Base-by-base conservation (phyloP, 768 basidiomycete genomes). In the Sporobolomyces phaffii region DNA sequence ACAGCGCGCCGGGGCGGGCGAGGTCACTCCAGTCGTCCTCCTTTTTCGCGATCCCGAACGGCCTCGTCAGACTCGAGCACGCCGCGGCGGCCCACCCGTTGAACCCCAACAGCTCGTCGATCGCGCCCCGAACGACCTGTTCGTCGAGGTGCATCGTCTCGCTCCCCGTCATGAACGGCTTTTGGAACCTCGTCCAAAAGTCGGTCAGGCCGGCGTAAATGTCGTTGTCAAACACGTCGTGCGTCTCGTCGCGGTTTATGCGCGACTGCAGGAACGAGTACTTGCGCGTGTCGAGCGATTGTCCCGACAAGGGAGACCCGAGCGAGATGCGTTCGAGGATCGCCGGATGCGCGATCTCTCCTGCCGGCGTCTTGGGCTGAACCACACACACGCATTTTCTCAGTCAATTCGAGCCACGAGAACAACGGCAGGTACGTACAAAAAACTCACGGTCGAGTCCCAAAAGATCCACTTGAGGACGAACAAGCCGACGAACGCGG, bases 41-140 rank as follows among this genome's bases (percentile, higher is more conserved):
- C 51, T 62, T 60, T 73, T 85, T 87, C 78, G 92, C 90, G 76
- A 93, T 88, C 8, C 90, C 90, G 74, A 99, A 99, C 4, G 96
- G 96, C n/a, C 96, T 86, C 5, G 84, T 84, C 40, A 99, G 83
- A 1, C 90, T 93, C 11, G 94, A 91, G 77, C 94, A 99, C 33
- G 90, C 85, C 5, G 91, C 91, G 29, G 92, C 91, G 18, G 94
- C 96, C 96, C 96, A 99, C 22, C 96, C 96, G 74, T 98, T 97
- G 62, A 97, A 83, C 20, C 89, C 88, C n/a, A 98, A 82, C 0
- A 99, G 82, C 70, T 90, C 90, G 78, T 99, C 96, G 52, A 99
- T 90, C 6, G 93, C 86, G 52, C 83, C 85, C 61, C 91, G 81
- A 28, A 98, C 89, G 61, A 86, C 87, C 77, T 99, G 94, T 11